These are phyloP conservation scores for Discostella stelligeroides DNA, from an alignment of 108 stramenopile species.

Conservation along the genomic window DNA sequence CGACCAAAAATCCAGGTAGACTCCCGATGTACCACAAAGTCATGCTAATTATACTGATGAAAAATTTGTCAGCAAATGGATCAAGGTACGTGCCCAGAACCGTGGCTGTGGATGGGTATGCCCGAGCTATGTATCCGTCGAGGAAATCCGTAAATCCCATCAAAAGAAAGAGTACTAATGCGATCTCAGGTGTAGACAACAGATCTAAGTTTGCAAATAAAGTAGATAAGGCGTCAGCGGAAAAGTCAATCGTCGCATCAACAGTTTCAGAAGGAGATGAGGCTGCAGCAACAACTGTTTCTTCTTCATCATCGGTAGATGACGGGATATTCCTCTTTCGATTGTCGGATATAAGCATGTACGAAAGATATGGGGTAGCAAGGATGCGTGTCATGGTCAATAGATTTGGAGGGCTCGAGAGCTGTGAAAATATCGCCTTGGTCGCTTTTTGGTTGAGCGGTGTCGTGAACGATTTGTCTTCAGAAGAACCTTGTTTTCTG, in stretches of 20 bases:
- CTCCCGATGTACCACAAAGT: conserved; percentile 65
- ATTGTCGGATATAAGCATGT: conserved; percentile 67
- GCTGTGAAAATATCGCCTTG: conserved; percentile 51
- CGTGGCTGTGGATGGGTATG: conserved; percentile 56
- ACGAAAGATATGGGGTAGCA: conserved; percentile 74
- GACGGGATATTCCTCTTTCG: conserved; percentile 36
- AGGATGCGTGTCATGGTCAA: conserved; percentile 74
- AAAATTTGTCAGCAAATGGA: conserved; percentile 84
- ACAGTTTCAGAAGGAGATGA: conserved; percentile 7
- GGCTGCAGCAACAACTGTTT: conserved; percentile 9
- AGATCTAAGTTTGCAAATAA: conserved; percentile 22
- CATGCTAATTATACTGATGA: conserved; percentile 49
- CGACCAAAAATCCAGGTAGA: conserved; percentile 66
- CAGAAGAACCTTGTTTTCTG: not conserved
- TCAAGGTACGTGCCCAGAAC: conserved; percentile 85
- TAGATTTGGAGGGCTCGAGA: conserved; percentile 74
- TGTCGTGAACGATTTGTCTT: not conserved
- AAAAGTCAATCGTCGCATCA: not conserved
- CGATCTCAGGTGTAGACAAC: conserved; percentile 27
- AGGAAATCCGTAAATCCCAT: conserved; percentile 73
- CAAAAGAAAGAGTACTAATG: conserved; percentile 42
- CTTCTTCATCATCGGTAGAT: conserved; percentile 30
- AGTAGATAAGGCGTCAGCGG: conserved; percentile 5
- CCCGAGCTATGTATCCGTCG: conserved; percentile 87
- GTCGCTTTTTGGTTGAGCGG: conserved; percentile 38